These are phyloP conservation scores for Aspergillus biplanus DNA, from an alignment of 495 filamentous ascomycete species.

Conservation along the genomic window DNA sequence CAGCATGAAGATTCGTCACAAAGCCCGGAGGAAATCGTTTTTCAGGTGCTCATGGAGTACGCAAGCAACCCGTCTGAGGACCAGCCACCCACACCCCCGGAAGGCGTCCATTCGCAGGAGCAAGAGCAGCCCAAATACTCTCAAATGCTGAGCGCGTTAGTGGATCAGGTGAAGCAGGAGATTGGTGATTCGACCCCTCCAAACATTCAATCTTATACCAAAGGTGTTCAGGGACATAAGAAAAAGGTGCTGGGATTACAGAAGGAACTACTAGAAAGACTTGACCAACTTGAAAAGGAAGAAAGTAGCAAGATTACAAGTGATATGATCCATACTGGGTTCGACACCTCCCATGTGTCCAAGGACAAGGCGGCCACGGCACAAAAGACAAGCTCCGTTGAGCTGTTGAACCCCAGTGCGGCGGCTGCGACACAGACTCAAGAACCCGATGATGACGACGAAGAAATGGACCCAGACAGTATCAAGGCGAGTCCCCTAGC, in stretches of 20 bases:
- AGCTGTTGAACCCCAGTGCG: slow-evolving; percentile 78
- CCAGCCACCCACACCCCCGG: slow-evolving; percentile 69
- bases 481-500: slow-evolving; percentile 76
- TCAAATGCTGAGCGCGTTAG: slow-evolving; percentile 89
- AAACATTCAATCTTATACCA: slow-evolving; percentile 69
- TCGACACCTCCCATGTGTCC: slow-evolving; percentile 77
- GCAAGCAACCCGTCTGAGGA: slow-evolving; percentile 72
- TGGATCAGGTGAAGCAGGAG: slow-evolving; percentile 93
- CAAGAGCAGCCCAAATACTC: slow-evolving; percentile 82
- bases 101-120: slow-evolving; percentile 75
- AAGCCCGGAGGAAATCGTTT: slow-evolving; percentile 80
- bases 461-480: slow-evolving; percentile 70
- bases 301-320: slow-evolving; percentile 92
- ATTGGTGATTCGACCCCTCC: slow-evolving; percentile 69
- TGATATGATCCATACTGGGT: slow-evolving; percentile 88
- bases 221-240: slow-evolving; percentile 74
- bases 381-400: slow-evolving; percentile 54
- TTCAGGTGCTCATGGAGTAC: slow-evolving; percentile 82
- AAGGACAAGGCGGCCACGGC: slow-evolving; percentile 53
- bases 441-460: slow-evolving; percentile 55
- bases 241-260: slow-evolving; percentile 78
- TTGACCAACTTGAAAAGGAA: slow-evolving; percentile 83
- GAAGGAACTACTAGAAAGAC: slow-evolving; percentile 67
- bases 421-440: slow-evolving; percentile 42
- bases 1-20: slow-evolving; percentile 68